Conservation (phyloP, 2,329 filamentous ascomycete genomes). For the Fusarium piperis region DNA sequence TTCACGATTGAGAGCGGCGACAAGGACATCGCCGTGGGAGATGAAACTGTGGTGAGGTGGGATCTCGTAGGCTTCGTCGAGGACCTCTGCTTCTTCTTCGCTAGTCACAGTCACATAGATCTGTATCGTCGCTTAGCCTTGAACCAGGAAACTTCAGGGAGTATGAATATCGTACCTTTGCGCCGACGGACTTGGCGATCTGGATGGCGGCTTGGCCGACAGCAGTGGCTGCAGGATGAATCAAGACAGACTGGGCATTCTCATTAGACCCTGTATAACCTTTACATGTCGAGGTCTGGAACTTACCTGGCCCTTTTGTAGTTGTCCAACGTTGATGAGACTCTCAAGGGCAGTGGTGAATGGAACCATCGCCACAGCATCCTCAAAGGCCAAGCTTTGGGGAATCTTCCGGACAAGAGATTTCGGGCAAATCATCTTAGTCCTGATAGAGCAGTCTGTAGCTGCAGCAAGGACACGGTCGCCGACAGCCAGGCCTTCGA, state of each 20-base stretch:
- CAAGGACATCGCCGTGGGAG: not conserved
- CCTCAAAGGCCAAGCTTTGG: not conserved
- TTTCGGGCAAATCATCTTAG: not conserved
- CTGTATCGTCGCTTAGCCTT: not conserved
- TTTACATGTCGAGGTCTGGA: too few relatives aligned
- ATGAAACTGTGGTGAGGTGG: slow-evolving; percentile 5
- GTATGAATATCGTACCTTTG: not conserved
- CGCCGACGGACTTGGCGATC: not conserved
- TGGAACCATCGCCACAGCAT: not conserved
- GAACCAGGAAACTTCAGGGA: not conserved
- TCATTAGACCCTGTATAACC: not conserved
- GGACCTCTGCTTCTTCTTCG: not conserved
- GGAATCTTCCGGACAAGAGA: not conserved
- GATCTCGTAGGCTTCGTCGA: not conserved
- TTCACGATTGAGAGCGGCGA: not conserved
- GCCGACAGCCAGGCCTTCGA: not conserved
- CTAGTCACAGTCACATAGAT: not conserved
- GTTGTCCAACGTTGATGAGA: not conserved
- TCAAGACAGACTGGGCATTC: not conserved
- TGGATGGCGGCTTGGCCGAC: not conserved
- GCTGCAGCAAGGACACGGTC: not conserved
- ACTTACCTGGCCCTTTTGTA: not conserved
- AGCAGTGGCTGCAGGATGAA: not conserved
- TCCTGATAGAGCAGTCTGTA: not conserved
- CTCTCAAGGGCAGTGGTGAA: not conserved